Conservation (phyloP, 2,329 filamentous ascomycete genomes). For the Fusarium denticulatum region DNA sequence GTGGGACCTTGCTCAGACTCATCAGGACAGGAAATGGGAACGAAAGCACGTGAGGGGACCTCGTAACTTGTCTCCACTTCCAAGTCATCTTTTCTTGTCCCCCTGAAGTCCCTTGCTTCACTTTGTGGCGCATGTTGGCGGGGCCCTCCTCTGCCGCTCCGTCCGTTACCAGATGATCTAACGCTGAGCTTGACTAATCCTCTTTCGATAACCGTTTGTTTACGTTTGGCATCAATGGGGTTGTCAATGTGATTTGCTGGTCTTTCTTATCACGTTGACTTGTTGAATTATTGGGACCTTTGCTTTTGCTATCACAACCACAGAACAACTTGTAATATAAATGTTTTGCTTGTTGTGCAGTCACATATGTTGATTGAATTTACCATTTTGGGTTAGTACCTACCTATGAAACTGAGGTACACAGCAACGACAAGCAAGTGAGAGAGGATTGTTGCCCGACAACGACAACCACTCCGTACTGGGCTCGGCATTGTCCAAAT, state of each 20-base stretch:
- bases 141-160: slow-evolving; percentile 4
- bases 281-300: not conserved
- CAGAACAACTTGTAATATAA: not conserved
- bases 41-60: slow-evolving; percentile 56
- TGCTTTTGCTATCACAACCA: not conserved
- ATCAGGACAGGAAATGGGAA: slow-evolving; percentile 55
- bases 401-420: not conserved
- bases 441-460: not conserved
- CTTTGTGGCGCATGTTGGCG: slow-evolving; percentile 17
- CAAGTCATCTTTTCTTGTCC: slow-evolving; percentile 27
- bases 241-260: not conserved
- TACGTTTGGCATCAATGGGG: not conserved
- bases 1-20: slow-evolving; percentile 43
- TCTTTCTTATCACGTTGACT: not conserved
- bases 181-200: not conserved
- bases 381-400: not conserved
- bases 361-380: not conserved
- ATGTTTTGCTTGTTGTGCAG: not conserved
- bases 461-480: not conserved
- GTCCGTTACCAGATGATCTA: not conserved
- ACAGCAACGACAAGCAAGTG: not conserved
- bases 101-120: slow-evolving; percentile 26
- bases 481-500: not conserved
- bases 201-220: slow-evolving; percentile 32
- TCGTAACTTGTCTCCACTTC: slow-evolving; percentile 31